phyloP scores from a whole-genome alignment of 331 rosid species.

The Dryas integrifolia region DNA sequence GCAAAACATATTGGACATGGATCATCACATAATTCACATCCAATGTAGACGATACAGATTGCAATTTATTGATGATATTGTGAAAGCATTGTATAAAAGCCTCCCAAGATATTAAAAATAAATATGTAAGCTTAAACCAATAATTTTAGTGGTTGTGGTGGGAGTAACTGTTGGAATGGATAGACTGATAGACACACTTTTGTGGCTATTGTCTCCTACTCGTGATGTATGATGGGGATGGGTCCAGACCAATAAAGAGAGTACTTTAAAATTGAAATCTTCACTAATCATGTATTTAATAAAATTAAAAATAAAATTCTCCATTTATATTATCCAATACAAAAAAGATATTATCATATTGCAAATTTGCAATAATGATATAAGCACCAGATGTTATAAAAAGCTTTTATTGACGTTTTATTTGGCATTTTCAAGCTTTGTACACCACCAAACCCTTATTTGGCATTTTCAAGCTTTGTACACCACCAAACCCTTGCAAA shows the following conservation, averaged over 20 bases:
- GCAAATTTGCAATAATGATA: no score
- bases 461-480: not conserved
- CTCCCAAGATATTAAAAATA: no score
- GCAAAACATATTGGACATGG: no score
- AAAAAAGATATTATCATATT: not conserved
- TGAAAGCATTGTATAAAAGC: no score
- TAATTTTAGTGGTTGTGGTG: slow-evolving; percentile 11
- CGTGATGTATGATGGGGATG: not conserved
- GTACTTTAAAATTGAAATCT: not conserved
- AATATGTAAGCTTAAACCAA: not conserved
- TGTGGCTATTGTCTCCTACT: not conserved
- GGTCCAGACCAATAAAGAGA: not conserved
- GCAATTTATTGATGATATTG: no score
- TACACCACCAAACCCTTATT: slow-evolving; percentile 4
- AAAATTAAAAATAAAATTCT: no score
- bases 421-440: not conserved
- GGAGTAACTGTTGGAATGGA: not conserved
- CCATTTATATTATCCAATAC: no score
- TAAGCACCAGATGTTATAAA: not conserved
- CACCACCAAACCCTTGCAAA: slow-evolving; percentile 4
- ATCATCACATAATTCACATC: no score
- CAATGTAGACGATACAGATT: no score
- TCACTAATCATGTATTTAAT: not conserved
- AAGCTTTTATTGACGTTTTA: slow-evolving; percentile 4
- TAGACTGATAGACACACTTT: not conserved